Evolutionary conservation across 2,329 filamentous ascomycete species (phyloP).

Genomic region (Ilyonectria mors-panacis): DNA sequence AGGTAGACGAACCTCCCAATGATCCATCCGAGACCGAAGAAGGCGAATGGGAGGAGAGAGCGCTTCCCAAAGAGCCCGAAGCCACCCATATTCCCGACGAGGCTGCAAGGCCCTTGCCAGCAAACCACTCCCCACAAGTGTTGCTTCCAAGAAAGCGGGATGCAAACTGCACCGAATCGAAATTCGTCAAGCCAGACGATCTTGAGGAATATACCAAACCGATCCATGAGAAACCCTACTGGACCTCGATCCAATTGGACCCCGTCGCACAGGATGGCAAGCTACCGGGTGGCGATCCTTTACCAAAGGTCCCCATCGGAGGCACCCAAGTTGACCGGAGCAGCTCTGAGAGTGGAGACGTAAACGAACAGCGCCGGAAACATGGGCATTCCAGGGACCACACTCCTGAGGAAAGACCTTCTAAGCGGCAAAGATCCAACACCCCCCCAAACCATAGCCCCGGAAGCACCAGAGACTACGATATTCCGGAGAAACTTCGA

Average conservation of each 20-base stretch:
- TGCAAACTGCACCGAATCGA: conserved; percentile 60
- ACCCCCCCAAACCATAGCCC: conserved; percentile 28
- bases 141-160: conserved; percentile 62
- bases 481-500: conserved; percentile 8
- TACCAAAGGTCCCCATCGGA: conserved; percentile 31
- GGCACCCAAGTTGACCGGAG: conserved; percentile 25
- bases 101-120: conserved; percentile 62
- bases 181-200: conserved; percentile 61
- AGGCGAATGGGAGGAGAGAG: conserved; percentile 56
- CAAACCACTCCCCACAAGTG: conserved; percentile 60
- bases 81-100: conserved; percentile 58
- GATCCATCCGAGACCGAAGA: conserved; percentile 48
- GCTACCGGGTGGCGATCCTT: conserved; percentile 40
- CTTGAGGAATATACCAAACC: conserved; percentile 59
- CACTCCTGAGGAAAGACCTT: conserved; percentile 33
- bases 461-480: conserved; percentile 24
- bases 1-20: conserved; percentile 27
- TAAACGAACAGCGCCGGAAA: conserved; percentile 34
- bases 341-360: conserved; percentile 39
- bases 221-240: conserved; percentile 58
- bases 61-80: conserved; percentile 56
- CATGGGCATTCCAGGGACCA: conserved; percentile 32
- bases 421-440: conserved; percentile 41
- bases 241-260: conserved; percentile 59
- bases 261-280: conserved; percentile 54